Base-by-base conservation (phyloP, 2,329 filamentous ascomycete genomes). In the Penicillium sp. region DNA sequence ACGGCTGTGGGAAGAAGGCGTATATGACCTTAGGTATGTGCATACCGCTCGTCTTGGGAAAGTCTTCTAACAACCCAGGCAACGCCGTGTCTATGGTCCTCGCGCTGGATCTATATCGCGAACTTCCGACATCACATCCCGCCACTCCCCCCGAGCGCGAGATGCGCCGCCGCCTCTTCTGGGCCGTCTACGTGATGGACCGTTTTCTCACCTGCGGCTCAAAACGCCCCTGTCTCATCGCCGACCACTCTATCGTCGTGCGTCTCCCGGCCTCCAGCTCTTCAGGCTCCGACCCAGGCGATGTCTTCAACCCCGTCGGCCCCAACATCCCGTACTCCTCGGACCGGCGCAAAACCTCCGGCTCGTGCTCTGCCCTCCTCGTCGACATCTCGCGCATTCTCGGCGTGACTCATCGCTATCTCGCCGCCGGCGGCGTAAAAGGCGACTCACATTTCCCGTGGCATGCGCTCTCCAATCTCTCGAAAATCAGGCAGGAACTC, bases 371-470 rank as follows among this genome's bases (percentile, higher is more conserved):
- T 60, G 90, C 90, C 7, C 90, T 96, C 85, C 84, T 96, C 31
- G 92, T 96, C 67, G 91, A 95, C 70, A 93, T 96, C 65, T 88
- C 88, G 30, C 88, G 91, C 38, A 91, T 96, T 50, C 83, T 96
- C 7, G 92, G 92, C 38, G 89, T 90, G 63, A 94, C 92, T 1
- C 95, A 93, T 71, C 86, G 89, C 63, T 96, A 96, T 75, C 83
- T 96, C 54, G 91, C 92, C 8, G 90, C 91, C 2, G 92, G 92
- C 7, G 92, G 92, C 38, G 91, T 95, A 60, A 95, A 94, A 77
- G 91, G 91, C 31, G 92, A 96, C 72, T 93, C 91, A 0, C 92
- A 96, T 75, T 96, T 96, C 67, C 92, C 92, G 9, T 96, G 92
- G 92, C 92, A 96, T 73, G 88, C 91, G 1, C 83, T 93, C 21